Conservation (phyloP, 495 filamentous ascomycete species). For the Hamigera avellanea region DNA sequence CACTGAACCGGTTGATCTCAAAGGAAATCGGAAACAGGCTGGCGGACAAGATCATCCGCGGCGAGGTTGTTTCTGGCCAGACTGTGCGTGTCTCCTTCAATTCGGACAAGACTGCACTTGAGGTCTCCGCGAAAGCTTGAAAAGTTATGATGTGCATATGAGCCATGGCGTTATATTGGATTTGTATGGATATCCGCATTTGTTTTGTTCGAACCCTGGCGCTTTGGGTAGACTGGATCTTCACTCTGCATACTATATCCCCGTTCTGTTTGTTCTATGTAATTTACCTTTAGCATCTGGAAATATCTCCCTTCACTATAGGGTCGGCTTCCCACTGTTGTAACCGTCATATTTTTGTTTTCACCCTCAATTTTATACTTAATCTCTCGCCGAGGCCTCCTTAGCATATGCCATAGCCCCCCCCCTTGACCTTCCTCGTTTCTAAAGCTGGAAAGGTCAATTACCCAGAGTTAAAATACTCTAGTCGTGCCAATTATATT, state of each 20-base stretch:
- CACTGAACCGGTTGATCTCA: conserved; percentile 79
- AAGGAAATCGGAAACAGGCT: conserved; percentile 81
- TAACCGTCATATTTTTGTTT: too few species aligned
- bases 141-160: not conserved
- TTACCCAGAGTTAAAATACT: too few species aligned
- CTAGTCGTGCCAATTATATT: too few species aligned
- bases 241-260: not conserved
- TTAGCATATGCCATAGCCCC: too few species aligned
- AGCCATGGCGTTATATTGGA: conserved; percentile 1
- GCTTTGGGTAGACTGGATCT: not conserved
- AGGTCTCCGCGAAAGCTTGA: conserved; percentile 14
- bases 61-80: conserved; percentile 66
- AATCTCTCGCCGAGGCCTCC: too few species aligned
- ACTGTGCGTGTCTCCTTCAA: conserved; percentile 55
- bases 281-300: not conserved
- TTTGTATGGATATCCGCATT: not conserved
- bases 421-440: too few species aligned
- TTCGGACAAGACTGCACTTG: conserved; percentile 22
- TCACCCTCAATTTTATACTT: too few species aligned
- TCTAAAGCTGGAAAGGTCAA: too few species aligned
- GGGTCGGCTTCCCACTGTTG: too few species aligned
- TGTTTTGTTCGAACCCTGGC: conserved; percentile 2
- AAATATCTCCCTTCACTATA: conserved; percentile 1
- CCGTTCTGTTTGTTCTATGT: not conserved
- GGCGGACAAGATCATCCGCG: conserved; percentile 84